These are phyloP conservation scores for Paxillus ammoniavirescens DNA, from an alignment of 768 basidiomycete genomes.

Conservation along the genomic window DNA sequence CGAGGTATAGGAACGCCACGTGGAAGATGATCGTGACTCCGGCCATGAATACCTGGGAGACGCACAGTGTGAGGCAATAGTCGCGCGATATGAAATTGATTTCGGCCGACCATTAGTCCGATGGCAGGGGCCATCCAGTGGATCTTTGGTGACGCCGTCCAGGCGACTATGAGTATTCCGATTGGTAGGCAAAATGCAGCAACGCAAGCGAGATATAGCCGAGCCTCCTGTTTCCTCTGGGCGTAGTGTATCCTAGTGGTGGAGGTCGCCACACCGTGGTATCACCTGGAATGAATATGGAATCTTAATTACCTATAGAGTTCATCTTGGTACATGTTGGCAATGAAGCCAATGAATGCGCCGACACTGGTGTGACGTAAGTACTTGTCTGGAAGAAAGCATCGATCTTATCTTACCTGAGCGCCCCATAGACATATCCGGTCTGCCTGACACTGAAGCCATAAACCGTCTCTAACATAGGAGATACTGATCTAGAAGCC, in stretches of 20 bases:
- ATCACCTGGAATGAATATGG: constrained; percentile 7
- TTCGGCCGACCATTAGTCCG: constrained; percentile 19
- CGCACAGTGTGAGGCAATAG: not conserved
- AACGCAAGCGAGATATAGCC: constrained; percentile 53
- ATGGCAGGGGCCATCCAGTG: constrained; percentile 53
- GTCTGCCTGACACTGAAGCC: constrained; percentile 57
- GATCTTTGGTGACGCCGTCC: constrained; percentile 54
- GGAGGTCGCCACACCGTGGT: constrained; percentile 7
- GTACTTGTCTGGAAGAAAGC: not conserved
- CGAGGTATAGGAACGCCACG: constrained; percentile 45
- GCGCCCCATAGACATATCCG: constrained; percentile 55
- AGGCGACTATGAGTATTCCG: constrained; percentile 69
- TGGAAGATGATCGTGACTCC: constrained; percentile 43
- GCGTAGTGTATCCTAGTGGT: constrained; percentile 22
- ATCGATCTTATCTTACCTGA: constrained; percentile 39
- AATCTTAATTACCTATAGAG: constrained; percentile 41
- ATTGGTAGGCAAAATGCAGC: constrained; percentile 53
- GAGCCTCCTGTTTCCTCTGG: constrained; percentile 49
- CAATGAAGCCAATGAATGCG: constrained; percentile 41
- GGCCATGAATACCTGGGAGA: constrained; percentile 38
- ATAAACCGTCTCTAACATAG: constrained; percentile 55
- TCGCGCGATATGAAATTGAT: not conserved
- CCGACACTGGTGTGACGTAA: constrained; percentile 44
- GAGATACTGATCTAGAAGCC: constrained; percentile 45
- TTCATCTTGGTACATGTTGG: constrained; percentile 47